Conservation (phyloP, 768 basidiomycete species). For the Clitopilus passeckerianus region DNA sequence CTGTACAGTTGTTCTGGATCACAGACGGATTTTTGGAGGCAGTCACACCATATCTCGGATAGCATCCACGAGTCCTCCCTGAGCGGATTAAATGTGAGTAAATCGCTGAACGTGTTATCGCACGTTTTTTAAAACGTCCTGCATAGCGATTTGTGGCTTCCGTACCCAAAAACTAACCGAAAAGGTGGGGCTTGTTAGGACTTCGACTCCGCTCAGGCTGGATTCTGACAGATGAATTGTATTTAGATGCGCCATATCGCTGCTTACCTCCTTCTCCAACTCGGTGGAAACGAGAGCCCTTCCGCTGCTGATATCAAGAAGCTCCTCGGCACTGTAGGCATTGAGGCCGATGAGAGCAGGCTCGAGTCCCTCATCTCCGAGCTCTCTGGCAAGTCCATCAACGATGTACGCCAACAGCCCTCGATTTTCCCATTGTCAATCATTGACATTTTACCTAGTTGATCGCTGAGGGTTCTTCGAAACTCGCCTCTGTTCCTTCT, state of each 20-base stretch:
- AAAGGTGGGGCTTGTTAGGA: slow-evolving; percentile 34
- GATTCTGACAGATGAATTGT: not conserved
- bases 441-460: slow-evolving; percentile 39
- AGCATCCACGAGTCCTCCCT: slow-evolving; percentile 94
- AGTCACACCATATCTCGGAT: slow-evolving; percentile 39
- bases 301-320: slow-evolving; percentile 84
- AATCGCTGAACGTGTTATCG: slow-evolving; percentile 16
- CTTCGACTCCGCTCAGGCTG: not conserved
- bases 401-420: slow-evolving; percentile 51
- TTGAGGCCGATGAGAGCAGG: slow-evolving; percentile 82
- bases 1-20: slow-evolving; percentile 50
- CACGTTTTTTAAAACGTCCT: not conserved
- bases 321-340: slow-evolving; percentile 80
- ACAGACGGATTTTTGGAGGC: not conserved
- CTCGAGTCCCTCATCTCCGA: slow-evolving; percentile 83
- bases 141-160: slow-evolving; percentile 89
- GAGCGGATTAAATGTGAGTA: slow-evolving; percentile 78
- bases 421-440: slow-evolving; percentile 2
- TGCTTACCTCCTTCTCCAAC: slow-evolving; percentile 95
- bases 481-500: slow-evolving; percentile 96
- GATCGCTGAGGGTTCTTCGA: slow-evolving; percentile 88
- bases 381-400: slow-evolving; percentile 86
- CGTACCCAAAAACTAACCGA: slow-evolving; percentile 34
- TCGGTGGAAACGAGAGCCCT: slow-evolving; percentile 88
- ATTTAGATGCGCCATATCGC: slow-evolving; percentile 86